Evolutionary conservation across 495 filamentous ascomycete species (phyloP).

Genomic region (Aspergillus cavernicola): DNA sequence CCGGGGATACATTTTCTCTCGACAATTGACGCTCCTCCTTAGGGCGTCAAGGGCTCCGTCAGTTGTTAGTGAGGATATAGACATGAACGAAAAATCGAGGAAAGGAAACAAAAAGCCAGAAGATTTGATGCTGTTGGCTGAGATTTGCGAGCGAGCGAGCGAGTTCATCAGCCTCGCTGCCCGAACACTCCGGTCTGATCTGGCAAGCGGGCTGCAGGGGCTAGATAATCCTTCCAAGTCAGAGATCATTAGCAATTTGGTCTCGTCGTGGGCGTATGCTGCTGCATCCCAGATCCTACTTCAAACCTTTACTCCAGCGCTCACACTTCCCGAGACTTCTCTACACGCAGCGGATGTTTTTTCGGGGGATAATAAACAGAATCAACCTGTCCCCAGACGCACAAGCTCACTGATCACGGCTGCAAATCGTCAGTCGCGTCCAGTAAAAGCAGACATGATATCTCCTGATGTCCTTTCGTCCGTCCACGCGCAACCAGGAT

Average conservation of each 20-base stretch:
- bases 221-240: constrained; percentile 31
- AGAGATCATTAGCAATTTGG: constrained; percentile 72
- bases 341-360: constrained; percentile 25
- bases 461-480: constrained; percentile 18
- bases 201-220: constrained; percentile 42
- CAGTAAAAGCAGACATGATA: constrained; percentile 33
- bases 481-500: constrained; percentile 22
- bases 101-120: constrained; percentile 55
- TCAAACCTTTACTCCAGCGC: constrained; percentile 66
- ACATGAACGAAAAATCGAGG: constrained; percentile 10
- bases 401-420: constrained; percentile 40
- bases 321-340: constrained; percentile 62
- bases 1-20: constrained; percentile 85
- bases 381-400: constrained; percentile 41
- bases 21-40: constrained; percentile 79
- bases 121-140: constrained; percentile 70
- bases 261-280: constrained; percentile 81
- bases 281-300: constrained; percentile 72
- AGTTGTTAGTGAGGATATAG: constrained; percentile 21
- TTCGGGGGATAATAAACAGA: constrained; percentile 45
- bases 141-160: constrained; percentile 73
- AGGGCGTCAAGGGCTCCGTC: constrained; percentile 68
- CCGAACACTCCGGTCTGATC: constrained; percentile 71
- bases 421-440: constrained; percentile 22
- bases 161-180: constrained; percentile 78